Evolutionary conservation across 345 rosid species (phyloP), one percentile per base, ranked within the genome.

Genomic region (Trapa bicornis): DNA sequence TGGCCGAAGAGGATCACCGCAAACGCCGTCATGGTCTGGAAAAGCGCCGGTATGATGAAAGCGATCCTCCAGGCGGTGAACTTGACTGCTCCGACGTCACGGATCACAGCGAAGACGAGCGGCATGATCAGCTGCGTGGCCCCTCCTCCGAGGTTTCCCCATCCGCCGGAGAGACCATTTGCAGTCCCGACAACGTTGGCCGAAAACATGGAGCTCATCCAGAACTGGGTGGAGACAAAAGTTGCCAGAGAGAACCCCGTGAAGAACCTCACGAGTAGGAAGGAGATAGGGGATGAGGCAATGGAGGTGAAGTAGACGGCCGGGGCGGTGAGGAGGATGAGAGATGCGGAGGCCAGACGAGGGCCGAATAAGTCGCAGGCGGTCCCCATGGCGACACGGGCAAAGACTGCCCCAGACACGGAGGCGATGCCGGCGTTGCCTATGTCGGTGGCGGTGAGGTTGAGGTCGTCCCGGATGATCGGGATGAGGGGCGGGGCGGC

Each of bases 141-240:
- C 0, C 96, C 98, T 0, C 97, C 98, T 2, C 98, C 98, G 0
- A 92, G 88, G 68, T 89, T 92, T 17, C 96, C 98, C 96, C 98
- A 92, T 0, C 98, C 98, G 1, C 83, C 96, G n/a, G 96, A 86
- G 15, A 87, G 76, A 0, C 91, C 98, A 33, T 92, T 92, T 13
- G 96, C 95, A 0, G 92, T 74, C 8, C 92, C 98, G 0, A 92
- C 96, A 1, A 89, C 89, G 0, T 79, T 77, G 11, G 83, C 70
- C 0, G 92, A 83, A 70, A 92, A 89, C 98, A 92, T 92, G 4
- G 95, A 85, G 79, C 95, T 89, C 98, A 92, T 92, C 96, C 98
- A 92, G 82, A 85, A 92, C 67, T 92, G 98, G 5, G 94, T 87
- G n/a, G 98, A 92, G 57, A 92, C 96, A 33, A 91, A 91, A 52